These are phyloP conservation scores for Priceomyces castillae DNA, from an alignment of 805 yeast genomes.

Conservation along the genomic window DNA sequence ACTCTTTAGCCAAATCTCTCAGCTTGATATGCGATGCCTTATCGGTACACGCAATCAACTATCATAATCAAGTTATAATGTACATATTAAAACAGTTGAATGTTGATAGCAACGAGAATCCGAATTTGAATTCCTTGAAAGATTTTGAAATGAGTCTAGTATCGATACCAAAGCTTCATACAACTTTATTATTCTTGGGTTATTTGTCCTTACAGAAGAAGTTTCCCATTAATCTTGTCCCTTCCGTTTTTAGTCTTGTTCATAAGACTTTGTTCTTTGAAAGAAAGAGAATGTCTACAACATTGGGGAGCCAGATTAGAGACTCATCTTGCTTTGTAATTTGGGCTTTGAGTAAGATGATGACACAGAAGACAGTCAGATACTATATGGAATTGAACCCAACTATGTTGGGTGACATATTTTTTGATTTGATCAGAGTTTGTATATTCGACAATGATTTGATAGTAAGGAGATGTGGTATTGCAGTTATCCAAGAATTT, in stretches of 20 bases:
- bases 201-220: conserved; percentile 28
- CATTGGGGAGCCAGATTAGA: conserved; percentile 66
- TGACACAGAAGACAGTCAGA: conserved; percentile 15
- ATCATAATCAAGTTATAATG: conserved; percentile 41
- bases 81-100: conserved; percentile 34
- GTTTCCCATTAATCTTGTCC: conserved; percentile 22
- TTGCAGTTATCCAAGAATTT: conserved; percentile 85
- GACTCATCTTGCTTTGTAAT: conserved; percentile 81
- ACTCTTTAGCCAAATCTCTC: conserved; percentile 63
- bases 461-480: conserved; percentile 72
- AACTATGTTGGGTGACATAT: conserved; percentile 18
- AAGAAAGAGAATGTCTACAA: conserved; percentile 48
- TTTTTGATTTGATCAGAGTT: conserved; percentile 44
- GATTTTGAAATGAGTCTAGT: conserved; percentile 14
- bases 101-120: conserved; percentile 7
- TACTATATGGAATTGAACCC: conserved; percentile 1
- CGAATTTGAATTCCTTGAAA: conserved; percentile 4
- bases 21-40: conserved; percentile 45
- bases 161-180: conserved; percentile 51
- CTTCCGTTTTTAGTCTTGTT: conserved; percentile 35
- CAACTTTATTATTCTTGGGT: conserved; percentile 56
- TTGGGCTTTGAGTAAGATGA: conserved; percentile 69
- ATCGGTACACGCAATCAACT: conserved; percentile 30
- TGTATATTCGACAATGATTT: conserved; percentile 72
- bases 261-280: conserved; percentile 52